Conservation (phyloP, 441 rosid genomes). For the Hypseocharis bilobata region DNA sequence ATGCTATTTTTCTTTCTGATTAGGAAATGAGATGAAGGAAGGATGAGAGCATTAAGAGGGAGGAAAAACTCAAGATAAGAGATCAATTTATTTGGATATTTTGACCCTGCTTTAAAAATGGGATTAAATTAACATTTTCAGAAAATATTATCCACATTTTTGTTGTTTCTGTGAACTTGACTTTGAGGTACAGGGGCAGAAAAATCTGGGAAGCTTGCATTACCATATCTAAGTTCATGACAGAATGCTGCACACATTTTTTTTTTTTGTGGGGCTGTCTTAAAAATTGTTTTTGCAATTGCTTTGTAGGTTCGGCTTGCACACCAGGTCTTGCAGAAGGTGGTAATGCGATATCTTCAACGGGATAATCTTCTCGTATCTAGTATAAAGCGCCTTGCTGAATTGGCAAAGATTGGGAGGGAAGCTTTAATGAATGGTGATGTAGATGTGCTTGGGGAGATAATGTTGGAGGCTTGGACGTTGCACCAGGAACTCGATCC, state of each 20-base stretch:
- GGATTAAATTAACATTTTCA: too few species aligned
- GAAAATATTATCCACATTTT: too few species aligned
- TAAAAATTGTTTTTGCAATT: background rate
- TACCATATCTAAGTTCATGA: background rate
- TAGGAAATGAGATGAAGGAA: too few species aligned
- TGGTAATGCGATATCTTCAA: slow-evolving; percentile 65
- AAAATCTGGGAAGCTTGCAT: too few species aligned
- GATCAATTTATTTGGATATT: too few species aligned
- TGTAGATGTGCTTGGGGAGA: slow-evolving; percentile 63
- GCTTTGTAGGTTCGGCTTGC: slow-evolving; percentile 74
- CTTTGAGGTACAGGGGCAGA: background rate
- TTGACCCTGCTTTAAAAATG: too few species aligned
- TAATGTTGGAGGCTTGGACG: slow-evolving; percentile 87
- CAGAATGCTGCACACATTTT: background rate
- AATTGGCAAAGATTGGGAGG: slow-evolving; percentile 72
- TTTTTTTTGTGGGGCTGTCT: background rate
- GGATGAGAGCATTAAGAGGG: too few species aligned
- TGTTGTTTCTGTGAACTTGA: too few species aligned
- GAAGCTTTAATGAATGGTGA: slow-evolving; percentile 82
- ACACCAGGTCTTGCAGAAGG: slow-evolving; percentile 79
- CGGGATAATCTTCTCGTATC: slow-evolving; percentile 73
- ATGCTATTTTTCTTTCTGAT: too few species aligned
- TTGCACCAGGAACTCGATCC: slow-evolving; percentile 95
- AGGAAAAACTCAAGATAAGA: too few species aligned
- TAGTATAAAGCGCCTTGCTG: slow-evolving; percentile 72